Evolutionary conservation across 139 green algal species (phyloP), one percentile per base, ranked within the genome.

Genomic region (Coelastrella sp.): DNA sequence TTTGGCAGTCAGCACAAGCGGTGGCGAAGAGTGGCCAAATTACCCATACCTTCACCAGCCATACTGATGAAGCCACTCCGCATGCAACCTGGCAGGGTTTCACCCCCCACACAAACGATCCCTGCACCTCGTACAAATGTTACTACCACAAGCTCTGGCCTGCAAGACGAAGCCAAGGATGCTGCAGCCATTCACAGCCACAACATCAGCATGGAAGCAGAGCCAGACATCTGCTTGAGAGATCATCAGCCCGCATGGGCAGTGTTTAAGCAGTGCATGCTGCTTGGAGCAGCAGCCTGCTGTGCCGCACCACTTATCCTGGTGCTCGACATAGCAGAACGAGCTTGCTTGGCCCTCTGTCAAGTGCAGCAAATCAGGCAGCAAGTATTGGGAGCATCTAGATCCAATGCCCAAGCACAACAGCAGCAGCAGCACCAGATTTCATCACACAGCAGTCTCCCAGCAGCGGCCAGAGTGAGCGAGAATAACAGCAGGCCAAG

Each of bases 261-360:
- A 49, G 56, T 24, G 6, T 17, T 74, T 20, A 58, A 82, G 57
- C 73, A 84, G 24, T 74, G 59, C 14, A 22, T 70, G 4, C 15
- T 84, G 74, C 74, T 84, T 17, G 85, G 72, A 65, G 70, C 85
- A 60, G 73, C 85, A 56, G 74, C 85, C 4, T 57, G 65, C 15
- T 60, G 17, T 56, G 84, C 68, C 25, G 27, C 84, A 57, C 84
- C 84, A 17, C 35, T 68, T 10, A 22, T 88, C 7, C 68, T 88
- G 20, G 20, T 88, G 68, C 49, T 88, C 49, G 84, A 88, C 61
- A 57, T 72, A 19, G 84, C 84, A 68, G 84, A 88, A 22, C 66
- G 15, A 17, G 84, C 84, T 17, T n/a, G 17, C 19, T n/a, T 65
- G 49, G 68, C 22, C 20, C 9, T 81, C 6, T 63, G 25, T 19